These are phyloP conservation scores for Dipteronia sinensis DNA, from an alignment of 345 rosid species.

Conservation along the genomic window DNA sequence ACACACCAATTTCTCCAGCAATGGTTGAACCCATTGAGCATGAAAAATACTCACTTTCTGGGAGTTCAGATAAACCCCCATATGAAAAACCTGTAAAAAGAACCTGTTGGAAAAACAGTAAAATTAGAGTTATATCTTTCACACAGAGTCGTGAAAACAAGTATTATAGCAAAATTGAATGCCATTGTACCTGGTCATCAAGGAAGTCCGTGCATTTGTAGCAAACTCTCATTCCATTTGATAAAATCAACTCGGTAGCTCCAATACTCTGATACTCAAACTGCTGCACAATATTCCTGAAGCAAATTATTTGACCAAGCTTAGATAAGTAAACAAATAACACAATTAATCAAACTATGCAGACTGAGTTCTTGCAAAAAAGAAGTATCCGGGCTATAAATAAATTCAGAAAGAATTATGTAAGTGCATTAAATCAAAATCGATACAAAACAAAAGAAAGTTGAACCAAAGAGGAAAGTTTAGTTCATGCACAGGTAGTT, in stretches of 20 bases:
- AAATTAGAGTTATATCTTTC: slow-evolving; percentile 4
- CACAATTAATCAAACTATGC: not conserved
- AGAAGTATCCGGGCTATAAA: not conserved
- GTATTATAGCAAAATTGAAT: slow-evolving; percentile 5
- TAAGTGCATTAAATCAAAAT: not conserved
- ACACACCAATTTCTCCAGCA: slow-evolving; percentile 91
- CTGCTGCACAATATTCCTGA: slow-evolving; percentile 60
- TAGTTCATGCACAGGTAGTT: not conserved
- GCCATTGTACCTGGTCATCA: slow-evolving; percentile 78
- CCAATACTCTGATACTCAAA: slow-evolving; percentile 66
- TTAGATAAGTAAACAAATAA: slow-evolving; percentile 23
- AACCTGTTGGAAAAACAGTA: slow-evolving; percentile 51
- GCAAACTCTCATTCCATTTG: slow-evolving; percentile 88
- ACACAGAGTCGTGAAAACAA: not conserved
- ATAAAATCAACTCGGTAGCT: slow-evolving; percentile 76
- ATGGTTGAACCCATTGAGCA: slow-evolving; percentile 85
- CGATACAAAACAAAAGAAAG: not conserved
- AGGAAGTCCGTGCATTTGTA: slow-evolving; percentile 82
- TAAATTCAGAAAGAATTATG: not conserved
- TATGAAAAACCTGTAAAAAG: slow-evolving; percentile 90
- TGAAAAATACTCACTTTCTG: slow-evolving; percentile 76
- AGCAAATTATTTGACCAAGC: slow-evolving; percentile 29
- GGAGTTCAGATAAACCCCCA: slow-evolving; percentile 92
- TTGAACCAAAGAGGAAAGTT: not conserved
- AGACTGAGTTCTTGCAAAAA: not conserved